Evolutionary conservation across 352 stramenopile genomes (phyloP), one percentile per base, ranked within the genome.

Genomic region (Pythium biforme): DNA sequence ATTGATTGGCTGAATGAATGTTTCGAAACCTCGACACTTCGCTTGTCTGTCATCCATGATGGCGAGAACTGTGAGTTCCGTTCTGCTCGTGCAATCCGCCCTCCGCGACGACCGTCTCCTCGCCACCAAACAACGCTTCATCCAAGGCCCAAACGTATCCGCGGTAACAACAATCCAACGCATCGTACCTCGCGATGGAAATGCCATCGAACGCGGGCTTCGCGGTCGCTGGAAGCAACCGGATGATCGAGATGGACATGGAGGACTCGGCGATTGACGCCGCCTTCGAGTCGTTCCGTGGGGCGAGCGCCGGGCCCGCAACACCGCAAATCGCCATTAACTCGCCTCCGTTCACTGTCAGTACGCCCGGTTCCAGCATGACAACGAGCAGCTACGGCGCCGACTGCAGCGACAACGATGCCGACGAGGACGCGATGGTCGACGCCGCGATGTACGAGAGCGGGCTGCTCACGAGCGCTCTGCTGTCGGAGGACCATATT

Each of bases 401-500:
- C 15, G 52, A 59, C 25, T 23, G 52, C 19, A 49, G 52, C 40
- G 37, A 48, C 26, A 37, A 57, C 20, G 46, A 62, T 4, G 15
- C 45, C 23, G 55, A 59, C 20, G 62, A 64, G 11, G 46, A 64
- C 40, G 48, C 34, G 19, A 46, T 62, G 41, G 52, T 60, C 15
- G 49, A 62, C 53, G 55, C 45, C 43, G 61, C 51, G 17, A 58
- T 64, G 46, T 25, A 55, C 40, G 62, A 64, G 5, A 57, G 41
- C 37, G 50, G 50, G 6, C 23, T 62, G 14, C 27, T 66, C 17
- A 53, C 43, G n/a, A 33, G 25, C n/a, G 40, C 51, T 10, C 33
- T 58, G 40, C 45, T 62, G 17, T 33, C 26, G 6, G 55, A 60
- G 17, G 55, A 65, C 43, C 55, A 65, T 17, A 37, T 43, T 34